Evolutionary conservation across 2,329 filamentous ascomycete species (phyloP).

Genomic region (Tolypocladium amazonense): DNA sequence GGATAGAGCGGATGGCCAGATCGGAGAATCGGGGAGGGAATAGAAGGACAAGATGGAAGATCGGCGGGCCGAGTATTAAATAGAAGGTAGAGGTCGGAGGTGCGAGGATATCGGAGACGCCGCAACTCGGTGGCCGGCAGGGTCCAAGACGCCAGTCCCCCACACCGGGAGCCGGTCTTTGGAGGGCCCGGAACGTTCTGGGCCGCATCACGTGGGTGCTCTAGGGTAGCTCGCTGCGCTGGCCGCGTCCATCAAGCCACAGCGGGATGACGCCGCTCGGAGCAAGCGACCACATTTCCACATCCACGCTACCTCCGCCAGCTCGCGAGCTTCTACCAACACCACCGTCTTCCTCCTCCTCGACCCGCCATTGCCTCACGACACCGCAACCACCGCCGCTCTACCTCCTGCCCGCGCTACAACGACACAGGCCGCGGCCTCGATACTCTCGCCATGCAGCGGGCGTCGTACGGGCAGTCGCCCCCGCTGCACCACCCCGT

Average conservation of each 20-base stretch:
- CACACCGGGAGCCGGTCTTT: background rate
- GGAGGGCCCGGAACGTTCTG: background rate
- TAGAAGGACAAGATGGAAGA: background rate
- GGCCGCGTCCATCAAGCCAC: background rate
- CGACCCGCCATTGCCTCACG: constrained; percentile 1
- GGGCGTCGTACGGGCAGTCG: constrained; percentile 73
- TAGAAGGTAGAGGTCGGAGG: background rate
- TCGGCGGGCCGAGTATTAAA: background rate
- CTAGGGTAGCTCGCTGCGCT: background rate
- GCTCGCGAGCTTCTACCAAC: background rate
- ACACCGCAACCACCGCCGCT: background rate
- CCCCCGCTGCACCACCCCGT: constrained; percentile 95
- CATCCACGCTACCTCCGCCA: constrained; percentile 4
- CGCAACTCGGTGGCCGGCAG: background rate
- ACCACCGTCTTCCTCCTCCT: background rate
- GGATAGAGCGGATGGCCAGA: too few species aligned
- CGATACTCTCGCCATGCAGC: constrained; percentile 57
- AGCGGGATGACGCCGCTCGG: background rate
- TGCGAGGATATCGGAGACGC: background rate
- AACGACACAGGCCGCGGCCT: background rate
- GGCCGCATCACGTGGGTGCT: constrained; percentile 4
- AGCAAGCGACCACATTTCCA: constrained; percentile 24
- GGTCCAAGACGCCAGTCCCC: background rate
- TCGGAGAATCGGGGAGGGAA: background rate
- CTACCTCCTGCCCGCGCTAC: background rate